Evolutionary conservation across 2,329 filamentous ascomycete genomes (phyloP), one percentile per base, ranked within the genome.

Genomic region (Bipolaris oryzae): DNA sequence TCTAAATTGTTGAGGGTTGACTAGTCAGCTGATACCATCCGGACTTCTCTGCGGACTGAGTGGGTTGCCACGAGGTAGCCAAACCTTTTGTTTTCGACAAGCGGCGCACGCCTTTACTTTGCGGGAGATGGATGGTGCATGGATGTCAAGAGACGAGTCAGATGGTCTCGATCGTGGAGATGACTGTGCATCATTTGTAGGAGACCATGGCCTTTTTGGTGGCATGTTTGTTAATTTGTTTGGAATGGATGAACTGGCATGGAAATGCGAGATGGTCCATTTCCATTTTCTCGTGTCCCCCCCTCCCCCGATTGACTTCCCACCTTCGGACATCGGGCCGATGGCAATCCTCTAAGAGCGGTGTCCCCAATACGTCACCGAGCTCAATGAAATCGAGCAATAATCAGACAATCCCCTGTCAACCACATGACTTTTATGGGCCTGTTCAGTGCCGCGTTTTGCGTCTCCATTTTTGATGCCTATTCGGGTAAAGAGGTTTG

Each of bases 71-170:
- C 4, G 39, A 42, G 39, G 21, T 25, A 25, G 10, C 11, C 52
- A 15, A 15, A 71, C 70, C 69, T 84, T 84, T 60, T 83, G 81
- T 55, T 81, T 80, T 58, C 82, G 79, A 66, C 82, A 84, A 60
- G 82, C 79, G 9, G 81, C 82, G 64, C 82, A 84, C 25, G 82
- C 82, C 48, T 73, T 74, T 39, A 74, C 69, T 45, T 72, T 73
- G 10, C 71, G 66, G 38, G 71, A 74, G 34, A 74, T 74, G 11
- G 65, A 55, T 9, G 70, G 70, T 38, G 63, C 45, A 28, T 42
- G 39, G 13, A 7, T 28, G 15, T 42, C 39, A 6, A 42, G 21
- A 7, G 39, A 42, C 13, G 39, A 28, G n/a, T 42, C 21, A 3
- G 39, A 25, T 7, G 39, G 39, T 28, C 13, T 42, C 3, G 21